Percentiles rank a stretch among this genome's conserved stretches.
These are phyloP conservation scores for Nicotiana paniculata DNA, from an alignment of 257 asterid species.

Conservation along the genomic window DNA sequence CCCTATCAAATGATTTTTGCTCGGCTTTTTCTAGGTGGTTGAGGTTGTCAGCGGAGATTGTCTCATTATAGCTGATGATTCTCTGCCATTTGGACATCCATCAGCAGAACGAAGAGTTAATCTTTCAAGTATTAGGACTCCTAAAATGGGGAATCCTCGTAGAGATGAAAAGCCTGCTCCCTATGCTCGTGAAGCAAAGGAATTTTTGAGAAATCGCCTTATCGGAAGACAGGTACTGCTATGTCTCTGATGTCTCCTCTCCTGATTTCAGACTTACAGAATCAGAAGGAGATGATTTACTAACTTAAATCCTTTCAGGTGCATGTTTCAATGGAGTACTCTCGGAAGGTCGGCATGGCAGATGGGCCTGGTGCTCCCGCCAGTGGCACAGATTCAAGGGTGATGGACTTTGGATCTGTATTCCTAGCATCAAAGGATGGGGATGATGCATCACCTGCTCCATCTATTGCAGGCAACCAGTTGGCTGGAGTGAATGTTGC, in stretches of 20 bases:
- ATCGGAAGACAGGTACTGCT: slow-evolving; percentile 75
- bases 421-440: slow-evolving; percentile 74
- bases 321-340: slow-evolving; percentile 93
- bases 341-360: slow-evolving; percentile 63
- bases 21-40: slow-evolving; percentile 55
- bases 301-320: slow-evolving; percentile 43
- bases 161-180: slow-evolving; percentile 91
- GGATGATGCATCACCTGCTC: slow-evolving; percentile 37
- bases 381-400: slow-evolving; percentile 51
- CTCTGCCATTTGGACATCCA: slow-evolving; percentile 89
- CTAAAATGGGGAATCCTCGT: slow-evolving; percentile 95
- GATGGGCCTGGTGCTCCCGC: slow-evolving; percentile 66
- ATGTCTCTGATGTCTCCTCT: neutral
- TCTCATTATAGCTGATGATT: slow-evolving; percentile 78
- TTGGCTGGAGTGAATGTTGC: slow-evolving; percentile 64
- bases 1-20: neutral
- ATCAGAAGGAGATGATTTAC: slow-evolving; percentile 5
- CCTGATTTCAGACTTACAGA: neutral
- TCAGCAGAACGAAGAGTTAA: slow-evolving; percentile 91
- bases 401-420: slow-evolving; percentile 95
- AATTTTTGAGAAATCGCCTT: slow-evolving; percentile 80
- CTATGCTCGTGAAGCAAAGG: slow-evolving; percentile 96
- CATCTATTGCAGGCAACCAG: slow-evolving; percentile 49
- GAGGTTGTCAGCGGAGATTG: slow-evolving; percentile 95
- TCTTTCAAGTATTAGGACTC: slow-evolving; percentile 92